A percentile compares a stretch with the other conserved stretches of the same genome.
These are phyloP conservation scores for Irpex sp. DNA, from an alignment of 1,284 basidiomycete genomes.

Conservation along the genomic window DNA sequence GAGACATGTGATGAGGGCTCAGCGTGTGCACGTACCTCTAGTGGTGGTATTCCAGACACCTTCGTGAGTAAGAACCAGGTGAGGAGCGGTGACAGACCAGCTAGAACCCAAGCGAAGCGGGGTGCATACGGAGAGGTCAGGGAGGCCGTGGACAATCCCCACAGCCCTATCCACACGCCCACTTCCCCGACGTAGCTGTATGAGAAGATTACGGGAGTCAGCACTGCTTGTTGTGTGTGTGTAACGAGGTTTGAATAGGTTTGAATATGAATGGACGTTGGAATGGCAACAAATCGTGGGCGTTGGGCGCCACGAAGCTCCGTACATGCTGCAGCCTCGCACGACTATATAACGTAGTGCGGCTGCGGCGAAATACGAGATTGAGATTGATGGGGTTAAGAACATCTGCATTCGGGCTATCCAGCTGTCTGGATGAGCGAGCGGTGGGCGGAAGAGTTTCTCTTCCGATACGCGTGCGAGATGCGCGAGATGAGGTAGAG, in stretches of 20 bases:
- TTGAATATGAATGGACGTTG: background rate
- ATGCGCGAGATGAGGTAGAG: background rate
- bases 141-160: slow-evolving; percentile 51
- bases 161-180: slow-evolving; percentile 71
- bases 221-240: background rate
- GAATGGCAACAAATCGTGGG: background rate
- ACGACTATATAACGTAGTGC: background rate
- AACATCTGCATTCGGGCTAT: too few relatives aligned
- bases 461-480: background rate
- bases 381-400: background rate
- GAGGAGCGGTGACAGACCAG: slow-evolving; percentile 61
- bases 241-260: background rate
- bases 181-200: slow-evolving; percentile 76
- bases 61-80: slow-evolving; percentile 59
- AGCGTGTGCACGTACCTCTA: slow-evolving; percentile 41
- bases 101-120: slow-evolving; percentile 39
- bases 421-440: background rate
- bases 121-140: slow-evolving; percentile 47
- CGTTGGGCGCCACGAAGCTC: background rate
- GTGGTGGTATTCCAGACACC: slow-evolving; percentile 67
- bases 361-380: background rate
- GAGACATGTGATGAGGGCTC: background rate
- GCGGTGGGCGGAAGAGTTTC: background rate
- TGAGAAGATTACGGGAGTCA: slow-evolving; percentile 6
- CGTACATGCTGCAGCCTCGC: background rate